These are phyloP conservation scores for Tetrahymena thermophila DNA, from an alignment of 73 alveolate genomes.

Conservation along the genomic window DNA sequence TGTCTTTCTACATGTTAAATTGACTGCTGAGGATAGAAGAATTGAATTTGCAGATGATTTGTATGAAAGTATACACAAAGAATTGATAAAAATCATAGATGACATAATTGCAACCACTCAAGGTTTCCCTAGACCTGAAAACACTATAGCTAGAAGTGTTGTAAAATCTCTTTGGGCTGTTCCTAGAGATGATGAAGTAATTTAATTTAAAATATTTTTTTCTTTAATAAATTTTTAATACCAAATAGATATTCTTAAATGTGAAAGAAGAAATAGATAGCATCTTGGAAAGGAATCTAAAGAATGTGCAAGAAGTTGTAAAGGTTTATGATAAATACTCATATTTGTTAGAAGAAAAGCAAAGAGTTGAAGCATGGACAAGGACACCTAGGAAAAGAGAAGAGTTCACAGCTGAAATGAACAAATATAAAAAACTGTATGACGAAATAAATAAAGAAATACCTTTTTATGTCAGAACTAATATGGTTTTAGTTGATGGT, in stretches of 20 bases:
- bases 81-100: conserved; percentile 58
- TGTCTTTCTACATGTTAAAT: conserved; percentile 65
- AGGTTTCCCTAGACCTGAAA: conserved; percentile 83
- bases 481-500: conserved; percentile 81
- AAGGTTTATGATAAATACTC: conserved; percentile 71
- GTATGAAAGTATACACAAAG: conserved; percentile 45
- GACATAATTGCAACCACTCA: conserved; percentile 56
- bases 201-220: background rate
- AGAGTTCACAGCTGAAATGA: conserved; percentile 53
- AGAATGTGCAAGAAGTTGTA: conserved; percentile 58
- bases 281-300: conserved; percentile 61
- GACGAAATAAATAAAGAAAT: conserved; percentile 56
- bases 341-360: conserved; percentile 65
- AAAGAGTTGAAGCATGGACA: conserved; percentile 59
- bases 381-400: conserved; percentile 53
- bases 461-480: conserved; percentile 73
- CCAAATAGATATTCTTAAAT: background rate
- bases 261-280: conserved; percentile 59
- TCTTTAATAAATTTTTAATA: background rate
- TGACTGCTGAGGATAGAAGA: conserved; percentile 55
- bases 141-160: conserved; percentile 73
- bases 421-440: conserved; percentile 48
- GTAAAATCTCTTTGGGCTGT: conserved; percentile 80
- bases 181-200: conserved; percentile 78
- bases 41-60: conserved; percentile 67